Evolutionary conservation across 2,329 filamentous ascomycete species (phyloP), one percentile per base, ranked within the genome.

Genomic region (Sarocladium brachiariae): DNA sequence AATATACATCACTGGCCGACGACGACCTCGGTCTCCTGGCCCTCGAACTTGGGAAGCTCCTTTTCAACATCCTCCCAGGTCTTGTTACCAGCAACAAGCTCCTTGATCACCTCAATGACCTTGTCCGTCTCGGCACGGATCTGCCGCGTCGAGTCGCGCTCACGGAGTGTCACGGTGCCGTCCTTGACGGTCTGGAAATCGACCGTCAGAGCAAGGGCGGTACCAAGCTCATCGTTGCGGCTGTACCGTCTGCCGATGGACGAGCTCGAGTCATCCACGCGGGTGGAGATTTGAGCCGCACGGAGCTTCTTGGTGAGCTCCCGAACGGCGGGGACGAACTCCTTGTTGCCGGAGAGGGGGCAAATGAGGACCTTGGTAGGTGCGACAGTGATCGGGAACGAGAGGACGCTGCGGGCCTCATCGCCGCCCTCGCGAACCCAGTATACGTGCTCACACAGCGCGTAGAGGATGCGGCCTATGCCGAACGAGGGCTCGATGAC

Each of bases 401-500:
- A 78, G 24, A 78, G 67, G 11, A 78, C 74, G 70, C 87, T 86
- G 65, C 91, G 87, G 50, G 89, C 85, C 67, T 93, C 90, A 47
- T 72, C 81, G 50, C 68, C 84, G 49, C 83, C 67, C 8, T 71
- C 80, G 56, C 93, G 87, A 50, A 84, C 89, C 92, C 93, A 99
- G 80, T 91, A 99, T 66, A 81, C 84, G 71, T 99, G 93, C 74
- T 99, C 93, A 64, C 95, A 87, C 61, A 99, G 74, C 54, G 87
- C 84, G 75, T 96, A 97, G 52, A 97, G 75, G 55, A 97, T 96
- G 60, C 92, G 83, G 53, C 92, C 93, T 63, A 97, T 95, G 75
- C 92, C 92, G 62, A 97, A 99, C 1, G 92, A 97, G 2, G 92
- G 93, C 73, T 99, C 93, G 59, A 97, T 95, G 45, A 95, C 90